These are phyloP conservation scores for Pseudonitzschia multiseries DNA, from an alignment of 108 stramenopile species.

Conservation along the genomic window DNA sequence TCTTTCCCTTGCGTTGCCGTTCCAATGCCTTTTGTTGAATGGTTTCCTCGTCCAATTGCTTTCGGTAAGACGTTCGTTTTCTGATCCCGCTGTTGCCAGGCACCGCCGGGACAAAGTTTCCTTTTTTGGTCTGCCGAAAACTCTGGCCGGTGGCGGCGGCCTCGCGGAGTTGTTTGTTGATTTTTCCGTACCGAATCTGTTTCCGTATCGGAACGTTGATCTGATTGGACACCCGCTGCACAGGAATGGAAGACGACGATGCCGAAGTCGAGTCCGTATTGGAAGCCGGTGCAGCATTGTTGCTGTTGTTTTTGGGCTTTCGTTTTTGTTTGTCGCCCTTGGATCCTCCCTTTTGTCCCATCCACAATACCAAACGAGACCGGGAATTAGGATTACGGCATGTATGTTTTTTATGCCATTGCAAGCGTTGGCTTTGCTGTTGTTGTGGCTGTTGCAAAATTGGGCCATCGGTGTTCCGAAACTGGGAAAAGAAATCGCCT, in stretches of 20 bases:
- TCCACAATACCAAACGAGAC: slow-evolving; percentile 1
- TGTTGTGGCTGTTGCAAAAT: neutral
- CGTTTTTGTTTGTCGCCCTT: slow-evolving; percentile 37
- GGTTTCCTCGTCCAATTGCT: slow-evolving; percentile 65
- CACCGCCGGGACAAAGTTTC: neutral
- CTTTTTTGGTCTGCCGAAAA: slow-evolving; percentile 55
- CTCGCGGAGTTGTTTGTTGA: slow-evolving; percentile 56
- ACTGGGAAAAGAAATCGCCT: neutral
- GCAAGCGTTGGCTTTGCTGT: neutral
- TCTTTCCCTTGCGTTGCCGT: slow-evolving; percentile 52
- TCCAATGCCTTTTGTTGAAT: slow-evolving; percentile 58
- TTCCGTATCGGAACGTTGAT: slow-evolving; percentile 75
- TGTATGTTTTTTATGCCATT: too few species aligned
- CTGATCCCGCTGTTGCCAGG: neutral
- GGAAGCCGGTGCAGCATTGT: neutral
- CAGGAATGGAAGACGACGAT: slow-evolving; percentile 9
- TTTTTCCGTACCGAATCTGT: slow-evolving; percentile 68
- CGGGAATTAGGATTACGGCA: neutral
- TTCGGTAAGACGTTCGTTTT: slow-evolving; percentile 62
- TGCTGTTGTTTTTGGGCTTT: slow-evolving; percentile 52
- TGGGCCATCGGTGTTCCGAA: neutral
- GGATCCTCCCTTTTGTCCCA: slow-evolving; percentile 75
- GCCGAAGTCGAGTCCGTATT: neutral
- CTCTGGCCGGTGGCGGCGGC: slow-evolving; percentile 27
- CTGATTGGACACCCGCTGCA: slow-evolving; percentile 57